Base-by-base conservation (phyloP, 1,139 yeast genomes). In the Nadsonia starkeyi-henricii region DNA sequence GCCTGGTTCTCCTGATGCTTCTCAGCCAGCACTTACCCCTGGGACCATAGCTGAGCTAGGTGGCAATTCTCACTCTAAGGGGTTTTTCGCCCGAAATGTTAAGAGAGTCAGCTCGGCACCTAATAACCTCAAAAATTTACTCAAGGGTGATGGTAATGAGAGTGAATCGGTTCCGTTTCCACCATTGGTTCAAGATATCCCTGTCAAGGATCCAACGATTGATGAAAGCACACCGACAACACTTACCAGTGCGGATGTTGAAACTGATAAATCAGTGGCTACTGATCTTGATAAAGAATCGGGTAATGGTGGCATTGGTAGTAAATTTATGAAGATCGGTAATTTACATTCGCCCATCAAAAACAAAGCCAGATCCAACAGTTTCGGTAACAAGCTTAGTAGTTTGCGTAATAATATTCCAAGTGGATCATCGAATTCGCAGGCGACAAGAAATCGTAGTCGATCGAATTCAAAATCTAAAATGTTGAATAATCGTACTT, bases 41-140 rank as follows among this genome's bases (percentile, higher is more conserved):
- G 42, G 39, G 55, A 30, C n/a, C 37, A 4, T 33, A 26, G 21
- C 36, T n/a, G 50, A 42, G 8, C 49, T 44, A 21, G 45, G 44
- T 7, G 20, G 48, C 41, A 46, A 48, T 30, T 57, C 50, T 28
- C 59, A 55, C 44, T 50, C 55, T 7, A 58, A 52, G 52, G 65
- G 69, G 2, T 64, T 72, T 2, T 70, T 77, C 57, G 81, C 72
- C 48, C 67, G 75, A 49, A 77, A 78, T 3, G 67, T 84, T 28
- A 69, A 91, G 52, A 70, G 93, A 50, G 93, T 83, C 2, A 89
- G 93, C 0, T 84, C 93, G 0, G 93, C 93, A 0, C 94, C 94
- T 1, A 68, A 82, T 49, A 83, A 72, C 13, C 58, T 74, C 46
- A 60, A 62, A 49, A 58, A 55, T 39, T 55, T 63, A 52, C 53